Evolutionary conservation across 306 rosid genomes (phyloP), one percentile per base, ranked within the genome.

Genomic region (Prunus mira): DNA sequence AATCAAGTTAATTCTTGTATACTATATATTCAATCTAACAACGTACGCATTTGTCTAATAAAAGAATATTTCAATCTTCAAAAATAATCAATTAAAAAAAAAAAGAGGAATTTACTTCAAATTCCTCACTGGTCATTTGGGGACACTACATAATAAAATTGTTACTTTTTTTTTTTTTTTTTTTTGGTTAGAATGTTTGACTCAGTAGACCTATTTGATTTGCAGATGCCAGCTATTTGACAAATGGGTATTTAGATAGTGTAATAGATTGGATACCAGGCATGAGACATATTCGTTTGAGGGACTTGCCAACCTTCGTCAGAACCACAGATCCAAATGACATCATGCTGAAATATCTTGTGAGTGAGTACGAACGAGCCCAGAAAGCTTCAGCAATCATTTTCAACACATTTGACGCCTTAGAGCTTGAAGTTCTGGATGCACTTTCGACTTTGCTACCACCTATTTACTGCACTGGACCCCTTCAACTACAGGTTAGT

Each of bases 241-340:
- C 78, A 6, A 84, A 89, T 19, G 92, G 88, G 6, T 86, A 89
- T 79, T 67, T 91, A 60, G 88, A 89, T 5, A 89, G 81, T 0
- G 30, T 50, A 0, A 45, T 91, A 3, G 93, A 89, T 64, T 91
- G 95, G 93, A 76, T 91, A 0, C 88, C 89, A 0, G 92, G 92
- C 4, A 86, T 89, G 57, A 86, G 82, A 69, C 83, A 65, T 4
- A 78, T 91, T 11, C 83, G 90, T 12, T 3, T 91, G 2, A 89
- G 20, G 49, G 97, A 89, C 51, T 27, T 91, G 1, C 97, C 94
- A 0, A 78, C 45, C 60, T 88, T 89, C 79, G 4, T 89, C 7
- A 83, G 90, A 83, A 91, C 95, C 65, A 87, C 88, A 0, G 61
- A 91, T 15, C 88, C 78, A 20, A 5, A 88, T 15, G 93, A 88